Conservation (phyloP, 164 flowering plant species). For the Cinnamomum chago region DNA sequence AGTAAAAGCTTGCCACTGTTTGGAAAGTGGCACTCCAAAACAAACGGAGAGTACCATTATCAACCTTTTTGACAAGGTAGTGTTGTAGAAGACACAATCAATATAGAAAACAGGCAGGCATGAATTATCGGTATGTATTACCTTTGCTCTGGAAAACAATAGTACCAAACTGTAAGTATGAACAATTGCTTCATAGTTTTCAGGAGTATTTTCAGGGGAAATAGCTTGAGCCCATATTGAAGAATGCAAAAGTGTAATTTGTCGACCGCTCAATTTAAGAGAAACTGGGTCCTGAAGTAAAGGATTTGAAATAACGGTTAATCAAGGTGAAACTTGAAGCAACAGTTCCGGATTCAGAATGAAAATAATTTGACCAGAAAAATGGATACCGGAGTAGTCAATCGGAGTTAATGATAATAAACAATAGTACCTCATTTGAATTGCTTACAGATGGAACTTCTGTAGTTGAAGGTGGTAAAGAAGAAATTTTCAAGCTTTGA, state of each 20-base stretch:
- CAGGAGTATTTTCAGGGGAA: slow-evolving; percentile 74
- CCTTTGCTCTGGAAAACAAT: slow-evolving; percentile 85
- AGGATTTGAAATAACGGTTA: slow-evolving; percentile 13
- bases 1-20: too few relatives aligned
- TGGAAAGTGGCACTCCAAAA: too few relatives aligned
- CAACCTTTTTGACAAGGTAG: too few relatives aligned
- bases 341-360: too few relatives aligned
- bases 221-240: slow-evolving; percentile 90
- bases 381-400: not conserved
- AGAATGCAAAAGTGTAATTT: slow-evolving; percentile 74
- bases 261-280: slow-evolving; percentile 81
- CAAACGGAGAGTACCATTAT: too few relatives aligned
- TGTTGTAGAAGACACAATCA: not conserved
- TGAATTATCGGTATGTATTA: slow-evolving; percentile 12
- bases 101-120: not conserved
- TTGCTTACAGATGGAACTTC: slow-evolving; percentile 24
- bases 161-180: slow-evolving; percentile 81
- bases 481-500: slow-evolving; percentile 37
- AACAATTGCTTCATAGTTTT: slow-evolving; percentile 89
- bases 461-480: slow-evolving; percentile 25
- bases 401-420: slow-evolving; percentile 9
- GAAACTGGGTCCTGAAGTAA: slow-evolving; percentile 55
- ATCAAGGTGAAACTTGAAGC: not conserved
- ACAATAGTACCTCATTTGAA: slow-evolving; percentile 39
- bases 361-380: too few relatives aligned